Base-by-base conservation (phyloP, 2,329 filamentous ascomycete species). In the Colletotrichum sp. region DNA sequence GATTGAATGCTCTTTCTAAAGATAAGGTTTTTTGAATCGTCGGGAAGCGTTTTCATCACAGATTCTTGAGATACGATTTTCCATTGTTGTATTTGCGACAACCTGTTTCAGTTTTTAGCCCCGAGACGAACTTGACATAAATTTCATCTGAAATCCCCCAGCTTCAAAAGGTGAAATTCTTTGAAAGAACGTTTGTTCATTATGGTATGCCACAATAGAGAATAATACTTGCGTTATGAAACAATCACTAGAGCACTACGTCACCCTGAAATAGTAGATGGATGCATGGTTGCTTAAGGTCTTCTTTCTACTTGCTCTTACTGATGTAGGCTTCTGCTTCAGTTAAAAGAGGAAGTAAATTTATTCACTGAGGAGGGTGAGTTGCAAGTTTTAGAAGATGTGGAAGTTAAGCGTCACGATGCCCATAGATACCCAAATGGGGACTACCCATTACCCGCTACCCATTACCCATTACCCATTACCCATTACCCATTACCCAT, bases 61-160 rank as follows among this genome's bases (percentile, higher is more conserved):
- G 9, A 0, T 10, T 44, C 0, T n/a, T n/a, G 9, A n/a, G 3
- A n/a, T 44, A n/a, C 0, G 39, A 44, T 12, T 44, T 44, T 44
- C 16, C 16, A 0, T 2, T 0, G 36, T 0, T 44, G 2, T 6
- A 2, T 18, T n/a, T 44, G 16, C 16, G 1, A 44, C 0, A 10
- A 10, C 16, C 0, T 18, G 0, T 44, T 44, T 10, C 7, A 5
- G 8, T 0, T 44, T 44, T 2, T 18, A 44, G 8, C 16, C 0
- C 0, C 0, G 7, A 18, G 1, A 44, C 5, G 4, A 18, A 39
- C 36, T 9, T 8, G 0, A 39, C 15, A 4, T 39, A 2, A 2
- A 7, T 8, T 39, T 16, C 36, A 18, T 39, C 5, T 1, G 1
- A 39, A 16, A 39, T 16, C 7, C 7, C 1, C 15, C 7, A 39